Evolutionary conservation across 805 yeast genomes (phyloP).

Genomic region (Ogataea trehalophila): DNA sequence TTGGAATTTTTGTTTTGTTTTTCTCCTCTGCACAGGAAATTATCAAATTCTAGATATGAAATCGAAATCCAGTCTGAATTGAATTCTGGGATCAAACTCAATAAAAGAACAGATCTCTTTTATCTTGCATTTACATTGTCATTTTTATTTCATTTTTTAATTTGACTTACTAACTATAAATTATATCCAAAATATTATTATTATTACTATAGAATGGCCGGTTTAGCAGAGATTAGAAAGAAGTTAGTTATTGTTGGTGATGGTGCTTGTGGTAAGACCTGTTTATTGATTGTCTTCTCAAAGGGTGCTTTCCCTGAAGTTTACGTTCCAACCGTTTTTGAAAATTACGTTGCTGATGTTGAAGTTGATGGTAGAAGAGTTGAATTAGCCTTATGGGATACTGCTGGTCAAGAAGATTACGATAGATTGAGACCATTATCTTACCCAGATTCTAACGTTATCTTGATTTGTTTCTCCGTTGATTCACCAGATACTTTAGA

Average conservation of each 20-base stretch:
- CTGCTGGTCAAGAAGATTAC: conserved; percentile 98
- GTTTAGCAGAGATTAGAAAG: conserved; percentile 58
- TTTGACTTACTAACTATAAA: conserved; percentile 3
- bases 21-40: background rate
- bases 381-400: conserved; percentile 95
- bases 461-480: conserved; percentile 84
- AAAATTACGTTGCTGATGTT: conserved; percentile 96
- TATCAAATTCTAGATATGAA: too few relatives aligned
- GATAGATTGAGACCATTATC: conserved; percentile 89
- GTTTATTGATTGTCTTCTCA: conserved; percentile 79
- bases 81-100: too few relatives aligned
- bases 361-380: conserved; percentile 88
- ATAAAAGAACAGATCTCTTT: too few relatives aligned
- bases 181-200: background rate
- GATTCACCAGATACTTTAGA: conserved; percentile 90
- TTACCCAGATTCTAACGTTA: conserved; percentile 90
- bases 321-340: conserved; percentile 94
- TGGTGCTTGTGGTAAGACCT: conserved; percentile 97
- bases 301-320: conserved; percentile 92
- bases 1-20: background rate
- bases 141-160: background rate
- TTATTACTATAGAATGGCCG: conserved; percentile 29
- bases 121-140: background rate
- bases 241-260: conserved; percentile 94
- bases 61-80: too few relatives aligned